phyloP scores from a whole-genome alignment of 2,329 filamentous ascomycete species.

The Cadophora gregata region DNA sequence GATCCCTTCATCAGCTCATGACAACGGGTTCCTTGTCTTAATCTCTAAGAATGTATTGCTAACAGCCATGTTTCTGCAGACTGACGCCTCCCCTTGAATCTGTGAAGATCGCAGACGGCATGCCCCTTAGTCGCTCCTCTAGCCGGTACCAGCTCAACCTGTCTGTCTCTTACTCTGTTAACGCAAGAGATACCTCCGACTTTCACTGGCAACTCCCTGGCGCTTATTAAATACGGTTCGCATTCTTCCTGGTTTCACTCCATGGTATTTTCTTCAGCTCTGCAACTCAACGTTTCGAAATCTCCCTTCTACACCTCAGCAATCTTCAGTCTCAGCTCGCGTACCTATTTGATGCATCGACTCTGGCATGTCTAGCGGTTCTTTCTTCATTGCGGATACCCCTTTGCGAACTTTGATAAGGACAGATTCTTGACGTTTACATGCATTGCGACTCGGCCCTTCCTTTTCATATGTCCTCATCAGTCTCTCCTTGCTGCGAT shows the following conservation, averaged over 20 bases:
- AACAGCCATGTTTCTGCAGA: not conserved
- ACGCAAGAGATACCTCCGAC: not conserved
- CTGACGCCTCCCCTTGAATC: not conserved
- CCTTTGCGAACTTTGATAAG: slow-evolving; percentile 8
- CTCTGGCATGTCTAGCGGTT: slow-evolving; percentile 15
- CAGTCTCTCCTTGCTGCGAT: not conserved
- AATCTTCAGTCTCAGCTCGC: slow-evolving; percentile 1
- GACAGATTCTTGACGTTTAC: slow-evolving; percentile 1
- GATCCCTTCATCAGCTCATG: not conserved
- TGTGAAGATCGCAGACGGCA: not conserved
- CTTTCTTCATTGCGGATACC: slow-evolving; percentile 15
- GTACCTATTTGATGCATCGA: slow-evolving; percentile 13
- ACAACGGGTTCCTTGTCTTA: too few species aligned
- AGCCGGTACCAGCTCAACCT: not conserved
- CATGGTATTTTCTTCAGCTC: slow-evolving; percentile 10
- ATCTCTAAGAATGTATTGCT: not conserved
- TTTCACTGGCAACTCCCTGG: slow-evolving; percentile 20
- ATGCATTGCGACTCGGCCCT: slow-evolving; percentile 12
- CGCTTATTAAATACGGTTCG: not conserved
- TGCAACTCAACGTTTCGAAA: slow-evolving; percentile 8
- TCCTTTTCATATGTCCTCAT: not conserved
- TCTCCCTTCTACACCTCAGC: not conserved
- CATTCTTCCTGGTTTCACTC: slow-evolving; percentile 8
- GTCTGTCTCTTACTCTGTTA: not conserved
- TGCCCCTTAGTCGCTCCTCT: slow-evolving; percentile 1